Evolutionary conservation across 306 rosid genomes (phyloP), one percentile per base, ranked within the genome.

Genomic region (Comarum palustre): DNA sequence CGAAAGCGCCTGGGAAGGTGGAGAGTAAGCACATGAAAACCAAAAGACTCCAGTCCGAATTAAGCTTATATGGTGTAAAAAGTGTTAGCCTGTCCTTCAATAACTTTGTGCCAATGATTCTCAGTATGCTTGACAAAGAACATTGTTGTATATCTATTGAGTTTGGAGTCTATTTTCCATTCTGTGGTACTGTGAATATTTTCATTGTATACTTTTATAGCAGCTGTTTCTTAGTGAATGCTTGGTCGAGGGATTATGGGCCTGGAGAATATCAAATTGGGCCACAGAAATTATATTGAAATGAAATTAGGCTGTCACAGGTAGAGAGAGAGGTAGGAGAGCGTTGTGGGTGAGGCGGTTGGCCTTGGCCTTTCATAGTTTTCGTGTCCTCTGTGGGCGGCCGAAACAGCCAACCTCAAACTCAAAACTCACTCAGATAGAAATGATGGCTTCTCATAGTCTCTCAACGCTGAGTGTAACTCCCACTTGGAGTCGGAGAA

Each of bases 1-100:
- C 57, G 79, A 73, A 82, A 83, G 69, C 79, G 78, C 8, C 57
- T 83, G n/a, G 78, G 84, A 51, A 79, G 39, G 75, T 73, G 86
- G 84, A 75, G 72, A 68, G 55, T 52, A 17, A 60, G 78, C 62
- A 48, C 38, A 4, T 75, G 83, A 80, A 29, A 32, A 42, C 31
- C 22, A 10, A 61, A 24, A 16, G 15, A 45, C 60, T 19, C 6
- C n/a, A 5, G n/a, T 22, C 54, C 73, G 8, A 38, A 41, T 68
- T 36, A 25, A 22, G 11, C 14, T 36, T 22, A 8, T 50, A 31
- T 69, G 59, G 38, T 39, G 41, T 38, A 1, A 38, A 31, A 1
- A 38, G 3, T 46, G 50, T 65, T 24, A 20, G 13, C 39, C 57
- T 8, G 16, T 4, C 52, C 9, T 1, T 45, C 9, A 4, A 14